phyloP scores from a whole-genome alignment of 108 stramenopile genomes.

The Asterionellopsis glacialis region DNA sequence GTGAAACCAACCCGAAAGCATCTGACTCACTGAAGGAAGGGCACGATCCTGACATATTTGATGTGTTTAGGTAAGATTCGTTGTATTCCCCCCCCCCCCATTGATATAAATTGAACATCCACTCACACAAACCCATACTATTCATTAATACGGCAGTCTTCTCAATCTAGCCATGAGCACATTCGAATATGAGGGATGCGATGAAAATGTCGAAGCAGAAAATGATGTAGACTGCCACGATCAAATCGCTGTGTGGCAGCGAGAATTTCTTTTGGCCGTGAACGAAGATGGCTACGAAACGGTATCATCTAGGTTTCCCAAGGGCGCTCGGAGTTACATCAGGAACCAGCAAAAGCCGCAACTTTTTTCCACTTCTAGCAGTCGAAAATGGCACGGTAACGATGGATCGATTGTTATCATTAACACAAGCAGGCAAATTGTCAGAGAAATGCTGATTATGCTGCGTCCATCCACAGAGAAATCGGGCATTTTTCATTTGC shows the following conservation, averaged over 20 bases:
- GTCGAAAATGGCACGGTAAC: constrained; percentile 77
- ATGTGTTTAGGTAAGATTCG: constrained; percentile 46
- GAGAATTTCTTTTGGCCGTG: constrained; percentile 49
- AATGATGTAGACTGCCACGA: constrained; percentile 19
- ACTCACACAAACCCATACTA: too few relatives aligned
- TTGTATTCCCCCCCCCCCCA: too few relatives aligned
- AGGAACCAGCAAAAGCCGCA: not conserved
- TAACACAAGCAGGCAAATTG: constrained; percentile 67
- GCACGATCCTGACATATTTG: constrained; percentile 57
- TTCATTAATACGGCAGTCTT: constrained; percentile 13
- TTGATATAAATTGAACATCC: too few relatives aligned
- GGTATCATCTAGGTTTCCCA: not conserved
- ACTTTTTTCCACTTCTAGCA: constrained; percentile 42
- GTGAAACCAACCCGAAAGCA: not conserved
- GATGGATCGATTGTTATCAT: constrained; percentile 74
- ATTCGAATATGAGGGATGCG: constrained; percentile 78
- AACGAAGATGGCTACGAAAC: constrained; percentile 8
- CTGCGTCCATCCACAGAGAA: constrained; percentile 25
- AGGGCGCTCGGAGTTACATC: constrained; percentile 3
- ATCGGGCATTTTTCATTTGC: not conserved
- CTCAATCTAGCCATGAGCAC: constrained; percentile 70
- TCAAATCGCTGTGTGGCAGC: constrained; percentile 47
- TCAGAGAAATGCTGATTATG: constrained; percentile 59
- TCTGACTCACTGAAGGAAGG: constrained; percentile 23
- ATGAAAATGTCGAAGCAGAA: constrained; percentile 33